Evolutionary conservation across 768 basidiomycete genomes (phyloP).

Genomic region (Cytidiella melzeri): DNA sequence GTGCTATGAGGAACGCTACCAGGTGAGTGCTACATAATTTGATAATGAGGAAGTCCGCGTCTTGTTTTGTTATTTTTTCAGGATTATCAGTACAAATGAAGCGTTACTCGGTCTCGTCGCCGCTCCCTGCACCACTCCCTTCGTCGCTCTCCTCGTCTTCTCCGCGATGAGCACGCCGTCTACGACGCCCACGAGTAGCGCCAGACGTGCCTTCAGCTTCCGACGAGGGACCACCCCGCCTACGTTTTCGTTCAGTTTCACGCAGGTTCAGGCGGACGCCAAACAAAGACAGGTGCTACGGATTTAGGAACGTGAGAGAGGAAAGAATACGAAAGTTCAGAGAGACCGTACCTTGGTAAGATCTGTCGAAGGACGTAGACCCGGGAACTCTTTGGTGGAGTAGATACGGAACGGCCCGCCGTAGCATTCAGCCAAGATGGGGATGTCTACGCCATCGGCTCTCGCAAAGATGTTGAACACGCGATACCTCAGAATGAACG

Average conservation of each 20-base stretch:
- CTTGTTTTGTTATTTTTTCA: too few species aligned
- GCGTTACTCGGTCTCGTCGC: slow-evolving; percentile 4
- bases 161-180: slow-evolving; percentile 5
- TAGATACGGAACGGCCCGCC: slow-evolving; percentile 60
- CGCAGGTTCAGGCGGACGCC: slow-evolving; percentile 56
- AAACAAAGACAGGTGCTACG: slow-evolving; percentile 46
- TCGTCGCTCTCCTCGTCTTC: slow-evolving; percentile 5
- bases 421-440: slow-evolving; percentile 58
- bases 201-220: slow-evolving; percentile 24
- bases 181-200: slow-evolving; percentile 2
- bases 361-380: slow-evolving; percentile 58
- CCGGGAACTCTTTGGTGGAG: slow-evolving; percentile 68
- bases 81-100: too few species aligned
- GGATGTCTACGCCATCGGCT: slow-evolving; percentile 29
- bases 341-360: slow-evolving; percentile 49
- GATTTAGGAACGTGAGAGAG: not conserved
- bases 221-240: slow-evolving; percentile 22
- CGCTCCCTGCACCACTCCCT: slow-evolving; percentile 1
- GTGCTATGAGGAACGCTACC: not conserved
- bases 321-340: too few species aligned
- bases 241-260: slow-evolving; percentile 49
- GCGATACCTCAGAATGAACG: slow-evolving; percentile 62
- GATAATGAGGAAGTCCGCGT: too few species aligned
- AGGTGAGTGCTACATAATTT: too few species aligned
- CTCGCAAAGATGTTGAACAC: slow-evolving; percentile 55